Percentiles rank a stretch among this genome's conserved stretches.
Conservation (phyloP, 805 yeast genomes). For the Zygotorulaspora florentina region DNA sequence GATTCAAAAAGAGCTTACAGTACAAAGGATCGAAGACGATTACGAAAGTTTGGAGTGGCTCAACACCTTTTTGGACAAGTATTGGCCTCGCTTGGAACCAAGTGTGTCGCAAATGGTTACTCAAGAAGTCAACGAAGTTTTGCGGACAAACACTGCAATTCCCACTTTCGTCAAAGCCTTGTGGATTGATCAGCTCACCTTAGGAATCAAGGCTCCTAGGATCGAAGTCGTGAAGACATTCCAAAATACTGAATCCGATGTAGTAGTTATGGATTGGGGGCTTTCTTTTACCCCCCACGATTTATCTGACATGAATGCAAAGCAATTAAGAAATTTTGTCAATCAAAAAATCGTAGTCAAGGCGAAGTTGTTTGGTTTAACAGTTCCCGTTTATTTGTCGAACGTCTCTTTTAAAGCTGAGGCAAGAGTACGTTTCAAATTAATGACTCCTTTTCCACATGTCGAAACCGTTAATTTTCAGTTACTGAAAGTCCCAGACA, state of each 20-base stretch:
- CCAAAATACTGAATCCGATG: constrained; percentile 84
- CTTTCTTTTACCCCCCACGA: constrained; percentile 91
- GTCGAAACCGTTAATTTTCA: constrained; percentile 86
- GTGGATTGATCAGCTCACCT: constrained; percentile 84
- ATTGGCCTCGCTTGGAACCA: constrained; percentile 91
- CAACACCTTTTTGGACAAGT: constrained; percentile 81
- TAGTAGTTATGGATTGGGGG: constrained; percentile 97
- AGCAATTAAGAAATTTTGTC: constrained; percentile 78
- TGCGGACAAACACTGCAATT: constrained; percentile 65
- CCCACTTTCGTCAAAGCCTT: constrained; percentile 82
- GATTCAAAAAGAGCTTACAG: constrained; percentile 81
- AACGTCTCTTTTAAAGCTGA: constrained; percentile 72
- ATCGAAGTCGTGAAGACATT: constrained; percentile 85
- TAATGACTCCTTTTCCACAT: constrained; percentile 91
- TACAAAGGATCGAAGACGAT: constrained; percentile 77
- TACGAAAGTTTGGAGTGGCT: constrained; percentile 96
- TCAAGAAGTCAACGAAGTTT: constrained; percentile 76
- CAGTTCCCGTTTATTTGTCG: constrained; percentile 74
- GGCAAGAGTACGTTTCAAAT: constrained; percentile 76
- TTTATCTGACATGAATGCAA: constrained; percentile 73
- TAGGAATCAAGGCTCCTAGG: constrained; percentile 95
- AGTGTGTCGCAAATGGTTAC: constrained; percentile 79
- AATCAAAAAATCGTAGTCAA: constrained; percentile 78
- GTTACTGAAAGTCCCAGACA: constrained; percentile 77
- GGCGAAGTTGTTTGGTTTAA: constrained; percentile 75